Base-by-base conservation (phyloP, 2,329 filamentous ascomycete genomes). In the Aspergillus pseudotamarii region DNA sequence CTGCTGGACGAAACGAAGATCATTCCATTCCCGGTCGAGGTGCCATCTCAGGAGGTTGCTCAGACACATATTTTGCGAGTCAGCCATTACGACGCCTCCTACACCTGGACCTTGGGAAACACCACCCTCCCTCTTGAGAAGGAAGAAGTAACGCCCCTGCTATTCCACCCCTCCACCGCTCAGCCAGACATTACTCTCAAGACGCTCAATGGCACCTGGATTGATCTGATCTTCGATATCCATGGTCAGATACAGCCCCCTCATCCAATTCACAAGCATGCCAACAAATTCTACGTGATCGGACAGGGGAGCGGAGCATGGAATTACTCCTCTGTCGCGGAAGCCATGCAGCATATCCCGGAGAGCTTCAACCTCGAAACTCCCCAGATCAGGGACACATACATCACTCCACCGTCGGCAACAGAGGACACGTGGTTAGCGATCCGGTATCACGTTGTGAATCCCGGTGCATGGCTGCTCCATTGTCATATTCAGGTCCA, bases 221-320 rank as follows among this genome's bases (percentile, higher is more conserved):
- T 88, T 10, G 86, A 88, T 68, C 69, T 87, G n/a, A 77, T 88
- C 65, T 78, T 87, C 63, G 73, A 80, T 34, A 75, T 83, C 2
- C 71, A 73, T n/a, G 71, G 71, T 2, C 74, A 75, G 6, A 76
- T 83, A 8, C 84, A 86, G 68, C 85, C 83, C 5, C 78, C 84
- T 11, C 88, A 90, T 63, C 84, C 86, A 0, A 85, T 90, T 57
- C 88, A 90, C 80, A 89, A 89, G 77, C 88, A 90, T 74, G 83
- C 84, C 54, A 86, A 84, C 68, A 88, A 87, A 71, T 86, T 85
- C 76, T 89, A 81, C 68, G 75, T 83, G 23, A 80, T 90, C 38
- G 88, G 87, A 1, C 62, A 75, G 0, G 87, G 86, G 2, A 68
- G 67, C 0, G 85, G 85, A 0, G 60, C 66, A 1, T 90, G 85